A percentile compares a stretch with the other conserved stretches of the same genome.
Conservation (phyloP, 306 rosid genomes). For the Herpetospermum pedunculosum region DNA sequence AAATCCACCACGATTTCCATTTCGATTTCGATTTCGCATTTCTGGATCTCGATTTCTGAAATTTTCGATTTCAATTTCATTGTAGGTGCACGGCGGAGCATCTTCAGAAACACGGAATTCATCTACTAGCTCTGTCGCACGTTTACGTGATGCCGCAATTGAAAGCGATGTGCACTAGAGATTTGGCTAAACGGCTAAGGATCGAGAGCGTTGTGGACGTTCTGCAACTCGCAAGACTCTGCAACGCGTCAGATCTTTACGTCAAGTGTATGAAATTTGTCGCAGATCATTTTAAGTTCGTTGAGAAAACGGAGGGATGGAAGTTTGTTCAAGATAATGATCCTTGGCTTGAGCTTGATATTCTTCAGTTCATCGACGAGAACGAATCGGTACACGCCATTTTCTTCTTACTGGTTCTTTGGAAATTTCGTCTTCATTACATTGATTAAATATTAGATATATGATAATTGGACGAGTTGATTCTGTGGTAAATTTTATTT, state of each 20-base stretch:
- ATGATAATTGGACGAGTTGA: not conserved
- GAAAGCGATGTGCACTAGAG: constrained; percentile 59
- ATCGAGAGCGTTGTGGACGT: constrained; percentile 71
- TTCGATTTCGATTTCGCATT: not conserved
- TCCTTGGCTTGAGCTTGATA: constrained; percentile 73
- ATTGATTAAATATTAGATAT: not conserved
- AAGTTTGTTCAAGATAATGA: constrained; percentile 61
- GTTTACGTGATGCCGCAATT: constrained; percentile 70
- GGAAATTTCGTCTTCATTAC: not conserved
- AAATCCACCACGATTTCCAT: not conserved
- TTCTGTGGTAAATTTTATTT: not conserved
- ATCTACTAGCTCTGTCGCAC: constrained; percentile 70
- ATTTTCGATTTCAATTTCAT: not conserved
- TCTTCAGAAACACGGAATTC: constrained; percentile 67
- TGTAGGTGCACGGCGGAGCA: constrained; percentile 53
- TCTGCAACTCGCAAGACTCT: constrained; percentile 75
- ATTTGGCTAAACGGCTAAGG: constrained; percentile 38
- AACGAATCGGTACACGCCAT: constrained; percentile 40
- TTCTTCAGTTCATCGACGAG: constrained; percentile 78
- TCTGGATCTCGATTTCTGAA: not conserved
- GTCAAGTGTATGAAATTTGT: constrained; percentile 67
- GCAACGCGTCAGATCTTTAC: constrained; percentile 83
- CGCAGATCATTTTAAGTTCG: constrained; percentile 42
- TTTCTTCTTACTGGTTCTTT: too few species aligned
- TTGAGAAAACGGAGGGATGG: constrained; percentile 81